These are phyloP conservation scores for Arabidopsis suecica DNA, from an alignment of 345 rosid genomes.

Conservation along the genomic window DNA sequence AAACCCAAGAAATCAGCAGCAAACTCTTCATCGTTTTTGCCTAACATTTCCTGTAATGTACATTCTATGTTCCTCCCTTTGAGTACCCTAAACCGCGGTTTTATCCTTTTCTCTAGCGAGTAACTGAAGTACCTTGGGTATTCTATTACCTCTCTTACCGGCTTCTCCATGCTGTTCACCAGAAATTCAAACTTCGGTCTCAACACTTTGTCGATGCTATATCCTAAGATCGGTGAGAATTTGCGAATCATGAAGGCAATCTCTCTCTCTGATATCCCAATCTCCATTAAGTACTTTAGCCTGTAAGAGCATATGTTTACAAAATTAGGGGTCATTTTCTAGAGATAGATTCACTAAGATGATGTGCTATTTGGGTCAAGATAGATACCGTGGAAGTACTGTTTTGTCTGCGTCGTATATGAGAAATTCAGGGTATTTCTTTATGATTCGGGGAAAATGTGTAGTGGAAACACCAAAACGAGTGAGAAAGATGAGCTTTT, in stretches of 20 bases:
- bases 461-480: conserved; percentile 60
- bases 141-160: conserved; percentile 63
- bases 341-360: conserved; percentile 16
- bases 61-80: conserved; percentile 64
- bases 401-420: conserved; percentile 65
- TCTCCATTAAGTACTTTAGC: conserved; percentile 66
- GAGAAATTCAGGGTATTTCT: conserved; percentile 88
- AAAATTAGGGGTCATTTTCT: background rate
- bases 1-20: conserved; percentile 66
- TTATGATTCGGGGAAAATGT: conserved; percentile 69
- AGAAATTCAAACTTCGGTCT: conserved; percentile 81
- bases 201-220: conserved; percentile 74
- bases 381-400: conserved; percentile 72
- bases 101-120: conserved; percentile 85
- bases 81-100: conserved; percentile 76
- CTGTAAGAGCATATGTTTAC: conserved; percentile 46
- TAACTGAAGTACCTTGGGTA: conserved; percentile 92
- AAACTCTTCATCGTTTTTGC: conserved; percentile 83
- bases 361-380: background rate
- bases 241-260: conserved; percentile 75
- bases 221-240: conserved; percentile 87
- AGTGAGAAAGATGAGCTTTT: conserved; percentile 65
- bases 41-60: conserved; percentile 79
- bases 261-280: conserved; percentile 68
- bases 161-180: conserved; percentile 64